Base-by-base conservation (phyloP, 2,329 filamentous ascomycete species). In the Lachnellula cervina region DNA sequence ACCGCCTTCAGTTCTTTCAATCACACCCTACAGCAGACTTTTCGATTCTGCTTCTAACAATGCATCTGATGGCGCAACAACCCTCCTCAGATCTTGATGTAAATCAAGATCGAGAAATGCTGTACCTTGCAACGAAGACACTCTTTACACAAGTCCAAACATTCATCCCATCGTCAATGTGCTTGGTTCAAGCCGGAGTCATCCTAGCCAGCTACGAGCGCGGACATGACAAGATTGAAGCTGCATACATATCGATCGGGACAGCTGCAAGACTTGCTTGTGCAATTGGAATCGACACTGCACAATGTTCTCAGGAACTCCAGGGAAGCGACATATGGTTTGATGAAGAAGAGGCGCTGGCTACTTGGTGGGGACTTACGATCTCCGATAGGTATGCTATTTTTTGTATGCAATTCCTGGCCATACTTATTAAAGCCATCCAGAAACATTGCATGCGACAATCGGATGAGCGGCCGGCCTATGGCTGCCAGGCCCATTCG, bases 61-160 rank as follows among this genome's bases (percentile, higher is more conserved):
- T 64, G 55, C 55, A 55, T 8, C 49, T 64, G 11, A 54, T 63
- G 19, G 57, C 57, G 5, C 56, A 59, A 35, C 52, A 59, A 42
- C 62, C 62, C 43, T 63, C 59, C n/a, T 46, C 46, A 11, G 51
- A 60, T 34, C 50, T 49, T 6, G 59, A 59, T 21, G 34, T 34
- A 5, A 50, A 57, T n/a, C 60, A 61, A 21, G 59, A 64, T 48
- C 54, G 58, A 28, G 59, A 63, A 40, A 54, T 59, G 6, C 52
- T 65, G 2, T 64, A 65, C 55, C 59, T 64, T 5, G 59, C 62
- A 8, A 58, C 59, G 17, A 65, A 64, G 40, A 63, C 54, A 21
- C 45, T 65, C 11, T 63, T 65, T 21, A 58, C 60, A 14, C 62
- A 65, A 54, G 62, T 64, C 5, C 63, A 65, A 57, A 54, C 57